Evolutionary conservation across 768 basidiomycete species (phyloP).

Genomic region (Pleurotus ostreatus): DNA sequence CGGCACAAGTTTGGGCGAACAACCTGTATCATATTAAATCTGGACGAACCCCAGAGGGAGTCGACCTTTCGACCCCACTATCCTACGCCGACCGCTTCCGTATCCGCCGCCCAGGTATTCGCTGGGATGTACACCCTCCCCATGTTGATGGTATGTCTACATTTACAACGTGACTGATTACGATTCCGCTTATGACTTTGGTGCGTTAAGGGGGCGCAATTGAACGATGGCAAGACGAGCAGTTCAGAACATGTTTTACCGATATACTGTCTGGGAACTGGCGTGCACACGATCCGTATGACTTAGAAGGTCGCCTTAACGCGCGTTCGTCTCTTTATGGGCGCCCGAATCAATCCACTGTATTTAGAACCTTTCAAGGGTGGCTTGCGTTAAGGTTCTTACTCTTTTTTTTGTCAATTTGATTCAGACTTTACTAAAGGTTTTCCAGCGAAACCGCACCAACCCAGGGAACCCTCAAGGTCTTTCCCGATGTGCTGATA

Average conservation of each 20-base stretch:
- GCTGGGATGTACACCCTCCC: constrained; percentile 36
- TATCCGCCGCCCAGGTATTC: constrained; percentile 53
- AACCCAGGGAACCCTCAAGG: constrained; percentile 50
- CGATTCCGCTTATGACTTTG: constrained; percentile 13
- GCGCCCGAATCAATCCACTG: constrained; percentile 29
- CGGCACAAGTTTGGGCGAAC: constrained; percentile 44
- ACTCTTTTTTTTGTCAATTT: constrained; percentile 24
- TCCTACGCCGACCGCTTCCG: constrained; percentile 60
- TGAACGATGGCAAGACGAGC: constrained; percentile 58
- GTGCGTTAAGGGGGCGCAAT: constrained; percentile 47
- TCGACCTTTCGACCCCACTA: constrained; percentile 49
- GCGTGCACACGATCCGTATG: constrained; percentile 53
- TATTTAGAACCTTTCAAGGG: constrained; percentile 52
- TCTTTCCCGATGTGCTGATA: constrained; percentile 52
- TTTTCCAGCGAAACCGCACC: constrained; percentile 44
- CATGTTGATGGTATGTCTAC: constrained; percentile 17
- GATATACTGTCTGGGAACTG: constrained; percentile 49
- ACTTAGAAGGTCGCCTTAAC: constrained; percentile 43
- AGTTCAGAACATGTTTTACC: constrained; percentile 42
- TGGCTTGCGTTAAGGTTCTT: constrained; percentile 54
- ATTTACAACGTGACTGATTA: constrained; percentile 9
- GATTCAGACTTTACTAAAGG: constrained; percentile 5
- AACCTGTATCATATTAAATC: constrained; percentile 37
- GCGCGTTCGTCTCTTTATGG: constrained; percentile 53
- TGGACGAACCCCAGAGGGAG: constrained; percentile 30